Percentiles rank a stretch among this genome's conserved stretches.
Evolutionary conservation across 768 basidiomycete genomes (phyloP).

Genomic region (Xanthoconium stramineum): DNA sequence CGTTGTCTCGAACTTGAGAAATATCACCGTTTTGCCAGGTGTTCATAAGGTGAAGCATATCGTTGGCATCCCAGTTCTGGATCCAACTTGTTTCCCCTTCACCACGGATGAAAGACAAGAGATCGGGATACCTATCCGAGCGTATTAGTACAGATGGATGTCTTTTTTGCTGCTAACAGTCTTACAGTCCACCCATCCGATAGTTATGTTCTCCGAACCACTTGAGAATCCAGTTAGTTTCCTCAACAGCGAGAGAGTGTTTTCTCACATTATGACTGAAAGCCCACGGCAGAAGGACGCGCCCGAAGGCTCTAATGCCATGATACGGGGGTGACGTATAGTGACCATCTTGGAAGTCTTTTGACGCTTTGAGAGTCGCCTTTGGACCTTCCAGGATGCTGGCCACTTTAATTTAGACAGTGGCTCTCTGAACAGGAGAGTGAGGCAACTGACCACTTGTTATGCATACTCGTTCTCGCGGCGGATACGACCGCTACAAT

Average conservation of each 20-base stretch:
- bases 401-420: background rate
- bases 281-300: slow-evolving; percentile 51
- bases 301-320: slow-evolving; percentile 54
- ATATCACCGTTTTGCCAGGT: slow-evolving; percentile 53
- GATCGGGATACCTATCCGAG: slow-evolving; percentile 39
- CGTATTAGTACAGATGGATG: background rate
- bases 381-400: slow-evolving; percentile 60
- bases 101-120: slow-evolving; percentile 46
- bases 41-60: slow-evolving; percentile 45
- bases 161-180: background rate
- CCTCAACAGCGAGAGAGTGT: slow-evolving; percentile 83
- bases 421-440: background rate
- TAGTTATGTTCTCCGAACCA: slow-evolving; percentile 51
- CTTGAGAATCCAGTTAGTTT: slow-evolving; percentile 25
- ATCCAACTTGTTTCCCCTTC: slow-evolving; percentile 45
- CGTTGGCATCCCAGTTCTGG: slow-evolving; percentile 50
- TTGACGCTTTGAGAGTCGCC: slow-evolving; percentile 47
- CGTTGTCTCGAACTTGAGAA: slow-evolving; percentile 41
- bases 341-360: slow-evolving; percentile 51
- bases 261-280: slow-evolving; percentile 47
- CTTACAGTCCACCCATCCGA: slow-evolving; percentile 39
- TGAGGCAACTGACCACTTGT: slow-evolving; percentile 41
- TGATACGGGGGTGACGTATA: slow-evolving; percentile 44
- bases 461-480: slow-evolving; percentile 52
- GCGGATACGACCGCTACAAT: slow-evolving; percentile 45